Percentiles rank a stretch among this genome's conserved stretches.
phyloP scores from a whole-genome alignment of 768 basidiomycete species.

The Hericium alpestre region DNA sequence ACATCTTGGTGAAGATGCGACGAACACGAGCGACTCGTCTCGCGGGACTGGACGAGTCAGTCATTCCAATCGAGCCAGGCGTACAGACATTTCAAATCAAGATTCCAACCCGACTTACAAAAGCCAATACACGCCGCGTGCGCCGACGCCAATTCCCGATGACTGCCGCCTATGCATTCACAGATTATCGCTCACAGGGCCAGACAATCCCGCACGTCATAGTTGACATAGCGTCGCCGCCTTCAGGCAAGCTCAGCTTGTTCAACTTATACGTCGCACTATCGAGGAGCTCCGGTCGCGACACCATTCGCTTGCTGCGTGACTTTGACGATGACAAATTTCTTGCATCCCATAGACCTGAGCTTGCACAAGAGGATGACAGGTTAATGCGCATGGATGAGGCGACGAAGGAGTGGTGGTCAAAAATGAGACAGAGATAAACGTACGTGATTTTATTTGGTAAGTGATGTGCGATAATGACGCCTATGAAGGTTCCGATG shows the following conservation, averaged over 20 bases:
- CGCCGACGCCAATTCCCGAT: neutral
- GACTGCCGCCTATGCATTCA: neutral
- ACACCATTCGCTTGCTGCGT: neutral
- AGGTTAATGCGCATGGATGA: no score
- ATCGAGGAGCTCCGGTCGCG: neutral
- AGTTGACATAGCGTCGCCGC: neutral
- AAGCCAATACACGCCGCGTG: neutral
- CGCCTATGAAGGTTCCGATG: no score
- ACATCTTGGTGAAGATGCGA: constrained; percentile 22
- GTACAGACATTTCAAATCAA: neutral
- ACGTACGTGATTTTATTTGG: no score
- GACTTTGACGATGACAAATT: neutral
- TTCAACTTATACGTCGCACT: neutral
- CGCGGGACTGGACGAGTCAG: constrained; percentile 19
- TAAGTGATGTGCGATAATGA: no score
- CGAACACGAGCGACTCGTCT: constrained; percentile 18
- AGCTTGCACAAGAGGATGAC: no score
- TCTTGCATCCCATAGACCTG: no score
- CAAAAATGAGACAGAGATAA: no score
- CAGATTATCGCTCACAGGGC: neutral
- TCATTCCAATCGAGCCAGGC: constrained; percentile 23
- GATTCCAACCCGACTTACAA: neutral
- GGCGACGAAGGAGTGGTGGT: no score
- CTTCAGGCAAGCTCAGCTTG: neutral
- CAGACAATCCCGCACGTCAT: neutral